Conservation (phyloP, 2,329 filamentous ascomycete species). For the Stachybotrys elegans region DNA sequence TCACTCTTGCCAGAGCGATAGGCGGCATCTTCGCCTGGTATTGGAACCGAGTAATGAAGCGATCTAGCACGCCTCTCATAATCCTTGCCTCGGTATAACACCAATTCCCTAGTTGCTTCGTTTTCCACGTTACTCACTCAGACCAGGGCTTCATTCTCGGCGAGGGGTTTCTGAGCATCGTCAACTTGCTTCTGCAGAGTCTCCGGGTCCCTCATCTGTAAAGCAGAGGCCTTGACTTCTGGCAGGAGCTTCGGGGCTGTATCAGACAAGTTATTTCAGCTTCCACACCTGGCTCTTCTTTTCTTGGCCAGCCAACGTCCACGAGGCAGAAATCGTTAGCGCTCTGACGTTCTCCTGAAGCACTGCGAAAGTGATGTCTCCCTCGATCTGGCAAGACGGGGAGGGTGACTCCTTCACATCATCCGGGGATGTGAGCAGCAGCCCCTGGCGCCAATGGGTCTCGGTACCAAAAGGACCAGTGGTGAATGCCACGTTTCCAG, state of each 20-base stretch:
- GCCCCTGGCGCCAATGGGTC: constrained; percentile 88
- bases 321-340: constrained; percentile 59
- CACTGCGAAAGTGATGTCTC: constrained; percentile 66
- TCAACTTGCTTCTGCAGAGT: constrained; percentile 80
- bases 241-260: too few species aligned
- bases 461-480: constrained; percentile 72
- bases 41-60: constrained; percentile 56
- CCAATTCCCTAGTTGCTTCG: neutral
- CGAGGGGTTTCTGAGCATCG: constrained; percentile 86
- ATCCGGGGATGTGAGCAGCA: constrained; percentile 64
- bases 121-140: constrained; percentile 4
- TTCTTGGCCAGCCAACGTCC: constrained; percentile 43
- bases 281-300: constrained; percentile 46
- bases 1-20: constrained; percentile 81
- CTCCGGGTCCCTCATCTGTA: constrained; percentile 68
- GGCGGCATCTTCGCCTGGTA: constrained; percentile 74
- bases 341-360: constrained; percentile 65
- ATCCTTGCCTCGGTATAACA: constrained; percentile 66
- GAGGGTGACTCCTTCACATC: constrained; percentile 41
- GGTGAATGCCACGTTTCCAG: constrained; percentile 74
- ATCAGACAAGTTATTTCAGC: constrained; percentile 42
- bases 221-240: constrained; percentile 4
- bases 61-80: constrained; percentile 70
- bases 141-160: constrained; percentile 80
- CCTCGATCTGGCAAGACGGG: constrained; percentile 54